Base-by-base conservation (phyloP, 306 rosid species). In the Dicorynia guianensis region DNA sequence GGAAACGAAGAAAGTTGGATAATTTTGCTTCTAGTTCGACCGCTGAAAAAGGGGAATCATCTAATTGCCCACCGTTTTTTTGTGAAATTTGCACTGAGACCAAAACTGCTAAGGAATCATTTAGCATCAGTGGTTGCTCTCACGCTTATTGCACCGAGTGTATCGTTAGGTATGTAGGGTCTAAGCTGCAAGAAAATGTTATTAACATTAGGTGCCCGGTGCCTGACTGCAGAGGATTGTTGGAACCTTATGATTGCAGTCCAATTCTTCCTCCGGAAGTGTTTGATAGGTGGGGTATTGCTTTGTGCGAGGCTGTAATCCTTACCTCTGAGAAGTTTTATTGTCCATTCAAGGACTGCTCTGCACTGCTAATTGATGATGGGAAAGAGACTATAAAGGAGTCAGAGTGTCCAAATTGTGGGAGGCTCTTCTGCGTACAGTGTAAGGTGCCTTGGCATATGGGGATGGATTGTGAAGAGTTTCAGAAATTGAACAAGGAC, bases 391-490 rank as follows among this genome's bases (percentile, higher is more conserved):
- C 8, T 0, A 67, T 80, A 4, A 70, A 4, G 25, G 53, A 63
- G 34, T 74, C 78, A 0, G 73, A 78, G 73, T 88, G 90, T 35
- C 85, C 87, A 0, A 59, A 76, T 39, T 88, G 93, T 59, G n/a
- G 11, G 57, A 84, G 88, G 33, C 4, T 66, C 53, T 83, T 86
- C 36, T 88, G 88, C 34, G 85, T 72, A 0, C 54, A 56, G 69
- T 88, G 90, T 47, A 79, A 38, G 68, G 90, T 79, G 1, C 71
- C 88, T 0, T 88, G 93, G 93, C 93, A 85, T 50, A 8, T 33
- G 0, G 89, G 80, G 3, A 68, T 79, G 0, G 8, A 42, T 0
- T 80, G 89, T 12, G 48, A 11, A 0, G 83, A 80, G 47, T 82
- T 86, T 74, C 74, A 86, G 83, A 76, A 69, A 12, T 76, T 86